Percentiles rank a stretch among this genome's conserved stretches.
These are phyloP conservation scores for Jatropha multifida DNA, from an alignment of 441 rosid genomes.

Conservation along the genomic window DNA sequence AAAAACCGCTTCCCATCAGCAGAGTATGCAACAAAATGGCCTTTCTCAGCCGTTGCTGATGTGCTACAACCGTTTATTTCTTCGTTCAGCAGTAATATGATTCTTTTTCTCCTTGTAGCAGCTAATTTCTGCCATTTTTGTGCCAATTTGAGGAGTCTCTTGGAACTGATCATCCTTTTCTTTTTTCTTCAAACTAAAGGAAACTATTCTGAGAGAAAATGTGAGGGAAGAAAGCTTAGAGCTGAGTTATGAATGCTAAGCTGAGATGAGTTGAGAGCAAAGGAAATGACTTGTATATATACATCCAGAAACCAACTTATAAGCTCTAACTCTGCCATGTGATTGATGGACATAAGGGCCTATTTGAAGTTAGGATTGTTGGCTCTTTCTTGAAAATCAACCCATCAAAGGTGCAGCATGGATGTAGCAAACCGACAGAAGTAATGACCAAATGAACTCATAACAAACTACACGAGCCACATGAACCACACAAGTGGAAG, in stretches of 20 bases:
- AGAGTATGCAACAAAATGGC: not conserved
- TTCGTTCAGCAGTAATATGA: not conserved
- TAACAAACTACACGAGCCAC: too few relatives aligned
- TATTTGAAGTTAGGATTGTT: not conserved
- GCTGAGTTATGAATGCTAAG: not conserved
- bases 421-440: not conserved
- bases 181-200: not conserved
- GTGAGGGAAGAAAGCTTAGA: not conserved
- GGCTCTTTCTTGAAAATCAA: not conserved
- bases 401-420: not conserved
- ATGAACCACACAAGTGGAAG: too few relatives aligned
- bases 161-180: not conserved
- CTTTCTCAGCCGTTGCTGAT: not conserved
- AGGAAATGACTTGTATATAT: not conserved
- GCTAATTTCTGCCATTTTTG: not conserved
- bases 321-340: not conserved
- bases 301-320: not conserved
- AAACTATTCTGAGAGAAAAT: not conserved
- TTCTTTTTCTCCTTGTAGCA: not conserved
- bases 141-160: not conserved
- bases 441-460: not conserved
- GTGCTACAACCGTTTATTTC: not conserved
- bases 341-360: not conserved
- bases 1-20: conserved; percentile 3
- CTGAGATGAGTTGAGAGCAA: not conserved